Evolutionary conservation across 257 asterid species (phyloP).

Genomic region (Solanum chiquidenum): DNA sequence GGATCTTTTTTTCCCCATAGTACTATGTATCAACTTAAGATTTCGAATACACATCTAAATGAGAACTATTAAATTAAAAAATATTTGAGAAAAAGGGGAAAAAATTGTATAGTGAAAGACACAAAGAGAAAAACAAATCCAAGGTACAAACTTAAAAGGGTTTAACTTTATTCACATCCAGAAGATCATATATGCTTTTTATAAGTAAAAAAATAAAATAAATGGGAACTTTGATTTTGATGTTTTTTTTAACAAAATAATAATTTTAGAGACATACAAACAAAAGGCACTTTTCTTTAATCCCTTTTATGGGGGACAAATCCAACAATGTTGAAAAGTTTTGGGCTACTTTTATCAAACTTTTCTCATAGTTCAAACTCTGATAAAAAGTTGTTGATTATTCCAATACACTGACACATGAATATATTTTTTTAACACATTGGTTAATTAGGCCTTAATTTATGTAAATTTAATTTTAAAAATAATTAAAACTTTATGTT

Average conservation of each 20-base stretch:
- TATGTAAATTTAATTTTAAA: background rate
- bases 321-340: constrained; percentile 19
- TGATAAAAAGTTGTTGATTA: constrained; percentile 16
- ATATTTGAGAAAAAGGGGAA: background rate
- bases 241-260: background rate
- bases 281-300: background rate
- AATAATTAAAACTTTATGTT: background rate
- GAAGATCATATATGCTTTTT: constrained; percentile 6
- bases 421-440: background rate
- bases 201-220: background rate
- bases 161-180: constrained; percentile 31
- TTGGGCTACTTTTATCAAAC: background rate
- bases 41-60: background rate
- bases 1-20: background rate
- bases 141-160: constrained; percentile 40
- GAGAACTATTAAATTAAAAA: background rate
- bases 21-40: background rate
- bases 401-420: constrained; percentile 34
- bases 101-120: constrained; percentile 37
- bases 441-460: background rate
- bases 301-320: constrained; percentile 7
- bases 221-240: background rate
- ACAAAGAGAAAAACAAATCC: constrained; percentile 44
- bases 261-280: background rate
- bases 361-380: constrained; percentile 28